Base-by-base conservation (phyloP, 257 asterid species). In the Anisodus tanguticus region DNA sequence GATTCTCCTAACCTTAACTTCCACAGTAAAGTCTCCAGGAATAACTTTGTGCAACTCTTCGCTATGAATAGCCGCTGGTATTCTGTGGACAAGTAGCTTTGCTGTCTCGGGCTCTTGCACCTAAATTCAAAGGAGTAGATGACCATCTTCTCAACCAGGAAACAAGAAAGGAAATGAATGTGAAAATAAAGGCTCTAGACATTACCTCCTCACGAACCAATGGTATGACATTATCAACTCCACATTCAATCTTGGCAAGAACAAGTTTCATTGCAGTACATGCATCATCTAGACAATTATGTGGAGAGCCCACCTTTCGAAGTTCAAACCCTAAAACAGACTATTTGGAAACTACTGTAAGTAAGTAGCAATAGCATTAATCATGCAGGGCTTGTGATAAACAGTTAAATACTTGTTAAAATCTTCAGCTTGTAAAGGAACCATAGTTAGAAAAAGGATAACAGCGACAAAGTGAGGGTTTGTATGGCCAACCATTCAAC, bases 241-340 rank as follows among this genome's bases (percentile, higher is more conserved):
- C 91, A 39, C 88, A 90, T 69, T 93, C 96, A 85, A 97, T 83
- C 91, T 91, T 95, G 88, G 97, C 93, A 89, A 91, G 85, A 83
- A 88, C 93, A 66, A 97, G 99, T 87, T 91, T 95, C 99, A 97
- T 97, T 71, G 97, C 96, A 9, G 98, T 95, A 76, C 95, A 78
- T 80, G 99, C 98, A 87, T 97, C 99, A 81, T 97, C 97, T 69
- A 93, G 83, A 86, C 98, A 97, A 88, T 93, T 93, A 86, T 95
- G 99, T 19, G 94, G 90, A 37, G 74, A 70, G 60, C 94, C 96
- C 41, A 72, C 74, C 69, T 84, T 79, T 85, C 98, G 93, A 45
- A 97, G 97, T 70, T 93, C 97, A 87, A 85, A 95, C 85, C 92
- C 97, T 83, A 97, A 82, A 83, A 92, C 86, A 71, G 93, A 82